phyloP scores from a whole-genome alignment of 495 filamentous ascomycete genomes.

The Trichoderma parareesei region DNA sequence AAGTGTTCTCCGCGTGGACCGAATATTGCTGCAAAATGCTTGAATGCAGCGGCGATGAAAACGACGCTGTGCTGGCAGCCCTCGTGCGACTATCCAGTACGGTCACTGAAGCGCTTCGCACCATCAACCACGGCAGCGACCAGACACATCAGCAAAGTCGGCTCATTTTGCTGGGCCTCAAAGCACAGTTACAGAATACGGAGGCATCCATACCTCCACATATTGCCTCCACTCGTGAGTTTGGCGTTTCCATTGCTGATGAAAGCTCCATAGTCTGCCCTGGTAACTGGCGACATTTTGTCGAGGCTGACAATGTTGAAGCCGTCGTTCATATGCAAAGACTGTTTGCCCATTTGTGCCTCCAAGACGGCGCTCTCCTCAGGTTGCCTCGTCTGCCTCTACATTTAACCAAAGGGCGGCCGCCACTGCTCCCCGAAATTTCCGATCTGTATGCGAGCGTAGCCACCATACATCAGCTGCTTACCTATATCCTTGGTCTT shows the following conservation, averaged over 20 bases:
- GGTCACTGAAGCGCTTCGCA: constrained; percentile 28
- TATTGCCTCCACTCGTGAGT: constrained; percentile 19
- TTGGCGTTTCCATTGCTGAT: not conserved
- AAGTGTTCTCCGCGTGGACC: constrained; percentile 25
- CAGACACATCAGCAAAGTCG: constrained; percentile 30
- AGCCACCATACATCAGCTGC: constrained; percentile 15
- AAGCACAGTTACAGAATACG: constrained; percentile 32
- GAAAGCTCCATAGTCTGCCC: constrained; percentile 9
- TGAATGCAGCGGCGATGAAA: constrained; percentile 19
- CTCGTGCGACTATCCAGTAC: constrained; percentile 33
- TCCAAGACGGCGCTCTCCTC: constrained; percentile 30
- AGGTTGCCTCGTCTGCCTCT: constrained; percentile 23
- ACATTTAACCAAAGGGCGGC: constrained; percentile 14
- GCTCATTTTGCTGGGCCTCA: constrained; percentile 34
- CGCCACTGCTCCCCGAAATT: not conserved
- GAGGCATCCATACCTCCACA: constrained; percentile 25
- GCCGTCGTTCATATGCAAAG: constrained; percentile 26
- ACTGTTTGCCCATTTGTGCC: constrained; percentile 27
- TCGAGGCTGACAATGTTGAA: constrained; percentile 5
- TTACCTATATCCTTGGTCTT: not conserved
- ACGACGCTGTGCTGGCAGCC: constrained; percentile 33
- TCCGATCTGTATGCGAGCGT: not conserved
- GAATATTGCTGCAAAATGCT: constrained; percentile 28
- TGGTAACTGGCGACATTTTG: too few species aligned
- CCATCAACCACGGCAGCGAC: constrained; percentile 18